Evolutionary conservation across 148 eudicot species (phyloP).

Genomic region (Chenopodium album): DNA sequence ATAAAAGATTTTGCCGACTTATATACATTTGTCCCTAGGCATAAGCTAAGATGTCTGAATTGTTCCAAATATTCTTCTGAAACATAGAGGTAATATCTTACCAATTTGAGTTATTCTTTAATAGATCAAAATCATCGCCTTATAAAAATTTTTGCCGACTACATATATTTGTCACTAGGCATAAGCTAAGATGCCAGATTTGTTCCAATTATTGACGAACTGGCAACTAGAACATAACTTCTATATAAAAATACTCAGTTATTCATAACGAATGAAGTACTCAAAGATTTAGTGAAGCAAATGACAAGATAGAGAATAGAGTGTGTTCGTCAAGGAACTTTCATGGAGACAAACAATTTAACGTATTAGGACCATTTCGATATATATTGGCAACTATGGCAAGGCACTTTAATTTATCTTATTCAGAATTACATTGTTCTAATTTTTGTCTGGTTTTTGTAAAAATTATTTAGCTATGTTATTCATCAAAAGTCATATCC

Average conservation of each 20-base stretch:
- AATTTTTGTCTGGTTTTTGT: neutral
- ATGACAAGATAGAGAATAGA: neutral
- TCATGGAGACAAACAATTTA: constrained; percentile 12
- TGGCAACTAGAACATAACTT: neutral
- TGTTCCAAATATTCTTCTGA: too few relatives aligned
- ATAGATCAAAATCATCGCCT: too few relatives aligned
- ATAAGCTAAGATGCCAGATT: too few relatives aligned
- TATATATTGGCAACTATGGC: neutral
- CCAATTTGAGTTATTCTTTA: too few relatives aligned
- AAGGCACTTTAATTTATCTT: neutral
- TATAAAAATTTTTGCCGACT: too few relatives aligned
- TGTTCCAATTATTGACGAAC: neutral
- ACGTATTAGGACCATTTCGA: constrained; percentile 4
- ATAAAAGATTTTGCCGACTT: too few relatives aligned
- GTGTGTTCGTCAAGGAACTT: constrained; percentile 4
- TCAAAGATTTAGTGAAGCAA: too few relatives aligned
- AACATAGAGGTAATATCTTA: too few relatives aligned
- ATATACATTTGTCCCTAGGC: too few relatives aligned
- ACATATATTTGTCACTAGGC: too few relatives aligned
- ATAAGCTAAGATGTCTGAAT: too few relatives aligned
- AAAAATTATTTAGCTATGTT: neutral
- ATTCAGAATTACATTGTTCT: neutral
- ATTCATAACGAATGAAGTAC: neutral
- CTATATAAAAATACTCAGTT: neutral
- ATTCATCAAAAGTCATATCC: neutral